Evolutionary conservation across 2,329 filamentous ascomycete genomes (phyloP), one percentile per base, ranked within the genome.

Genomic region (Colletotrichum sansevieriae): DNA sequence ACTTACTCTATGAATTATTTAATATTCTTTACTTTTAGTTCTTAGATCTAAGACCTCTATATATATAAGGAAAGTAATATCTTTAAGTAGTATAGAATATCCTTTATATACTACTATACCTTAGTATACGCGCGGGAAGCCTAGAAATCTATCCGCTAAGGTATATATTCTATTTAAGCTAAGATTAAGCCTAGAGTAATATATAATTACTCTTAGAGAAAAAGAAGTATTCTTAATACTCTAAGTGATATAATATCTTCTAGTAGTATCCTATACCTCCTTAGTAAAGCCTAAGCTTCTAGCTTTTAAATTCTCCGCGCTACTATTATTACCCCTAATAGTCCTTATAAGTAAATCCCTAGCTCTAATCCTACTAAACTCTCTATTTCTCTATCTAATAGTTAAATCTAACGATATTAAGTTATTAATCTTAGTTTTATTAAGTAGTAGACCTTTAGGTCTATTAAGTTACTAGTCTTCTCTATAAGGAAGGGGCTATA

Each of bases 361-460:
- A 46, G 43, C 7, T 46, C 12, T 46, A 46, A 46, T 46, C n/a
- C 7, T 46, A 46, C 2, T 46, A 46, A 46, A 10, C 43, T 46
- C 6, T 3, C 0, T 46, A 46, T 46, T 46, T 20, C 7, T 46
- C 43, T 46, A 46, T 3, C 1, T 46, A 46, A 46, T 46, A 46
- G 7, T 46, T 46, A 18, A 46, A 46, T 46, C 7, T 46, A 46
- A 46, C 20, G 20, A 46, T 46, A 46, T 46, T 46, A 46, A 46
- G n/a, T 46, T 46, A 46, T 46, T 46, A 46, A 46, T 46, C 1
- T 46, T 5, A 46, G 43, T 3, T 46, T 46, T 46, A 46, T 46
- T 3, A 10, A 46, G 2, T 46, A 46, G 43, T 46, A 46, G 6
- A 46, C 43, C 43, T 46, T 46, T 46, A 46, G n/a, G n/a, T 46